phyloP scores from a whole-genome alignment of 2,329 filamentous ascomycete genomes.

The Botrytis elliptica region DNA sequence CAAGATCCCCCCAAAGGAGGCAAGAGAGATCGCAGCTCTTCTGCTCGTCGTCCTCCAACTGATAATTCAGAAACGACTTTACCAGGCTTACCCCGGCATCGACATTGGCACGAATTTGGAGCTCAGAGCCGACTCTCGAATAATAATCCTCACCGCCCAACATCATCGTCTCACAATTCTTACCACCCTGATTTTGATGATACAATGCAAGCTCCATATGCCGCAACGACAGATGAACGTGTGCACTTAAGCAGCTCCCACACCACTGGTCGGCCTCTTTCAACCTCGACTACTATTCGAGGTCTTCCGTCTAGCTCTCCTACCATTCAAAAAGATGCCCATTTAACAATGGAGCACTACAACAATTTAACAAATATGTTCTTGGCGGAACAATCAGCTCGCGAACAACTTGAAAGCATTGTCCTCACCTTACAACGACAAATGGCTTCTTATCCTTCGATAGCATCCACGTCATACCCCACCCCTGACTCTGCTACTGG shows the following conservation, averaged over 20 bases:
- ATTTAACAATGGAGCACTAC: slow-evolving; percentile 48
- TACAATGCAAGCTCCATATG: slow-evolving; percentile 22
- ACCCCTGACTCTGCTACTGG: slow-evolving; percentile 17
- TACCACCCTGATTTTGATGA: slow-evolving; percentile 32
- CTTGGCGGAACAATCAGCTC: slow-evolving; percentile 55
- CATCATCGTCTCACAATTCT: slow-evolving; percentile 32
- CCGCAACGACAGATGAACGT: slow-evolving; percentile 20
- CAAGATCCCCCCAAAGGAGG: slow-evolving; percentile 32
- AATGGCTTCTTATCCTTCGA: slow-evolving; percentile 24
- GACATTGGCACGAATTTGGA: slow-evolving; percentile 24
- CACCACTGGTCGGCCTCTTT: slow-evolving; percentile 33
- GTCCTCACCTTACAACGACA: slow-evolving; percentile 49
- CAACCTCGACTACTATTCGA: slow-evolving; percentile 38
- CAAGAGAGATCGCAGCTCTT: slow-evolving; percentile 25
- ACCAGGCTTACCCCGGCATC: slow-evolving; percentile 26
- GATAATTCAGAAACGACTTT: slow-evolving; percentile 34
- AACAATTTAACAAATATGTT: slow-evolving; percentile 52
- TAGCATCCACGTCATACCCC: slow-evolving; percentile 23
- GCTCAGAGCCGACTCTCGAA: slow-evolving; percentile 29
- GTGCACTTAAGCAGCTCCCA: slow-evolving; percentile 20
- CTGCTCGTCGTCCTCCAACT: slow-evolving; percentile 29
- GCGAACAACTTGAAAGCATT: slow-evolving; percentile 55
- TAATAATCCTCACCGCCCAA: slow-evolving; percentile 31
- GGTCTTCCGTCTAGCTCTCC: slow-evolving; percentile 34
- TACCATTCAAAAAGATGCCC: slow-evolving; percentile 31